Evolutionary conservation across 768 basidiomycete species (phyloP), one percentile per base, ranked within the genome.

Genomic region (Russula griseocarnosa): DNA sequence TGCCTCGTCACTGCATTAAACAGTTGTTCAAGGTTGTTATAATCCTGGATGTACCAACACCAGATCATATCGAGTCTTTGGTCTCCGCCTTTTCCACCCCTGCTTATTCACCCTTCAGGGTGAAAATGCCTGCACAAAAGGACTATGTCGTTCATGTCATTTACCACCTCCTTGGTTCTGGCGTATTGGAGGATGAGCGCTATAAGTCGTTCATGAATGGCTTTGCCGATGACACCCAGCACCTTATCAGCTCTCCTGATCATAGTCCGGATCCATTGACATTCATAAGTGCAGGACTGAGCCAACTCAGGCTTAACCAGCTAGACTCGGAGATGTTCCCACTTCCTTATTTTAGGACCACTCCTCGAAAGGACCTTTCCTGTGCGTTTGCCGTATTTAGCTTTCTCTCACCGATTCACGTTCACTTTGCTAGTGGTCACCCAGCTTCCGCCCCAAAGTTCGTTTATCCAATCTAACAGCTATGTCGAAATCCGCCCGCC

Each of bases 291-390:
- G 82, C 86, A 3, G 87, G 87, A 9, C 83, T 83, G 67, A 84
- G 84, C 66, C 88, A 91, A 65, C 79, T 92, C 22, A 82, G 85
- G 55, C 78, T 98, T 18, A 83, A 83, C 67, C 77, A 86, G 62
- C 77, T 96, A 28, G 92, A 96, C 68, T 66, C 80, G 1, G 73
- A 81, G 1, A 82, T 94, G 69, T 98, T 97, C 77, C 83, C 83
- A 0, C 70, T 88, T 16, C 89, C 87, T 0, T 76, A 84, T 62
- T 84, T 81, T 70, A 76, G 75, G 0, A 71, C 82, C 47, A 70
- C 72, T 0, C 73, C 84, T 13, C 69, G 73, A 46, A 79, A 75
- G 59, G 69, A 74, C 20, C 68, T 88, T 42, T 71, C 60, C 18
- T 46, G 79, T 77, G 55, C 32, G 60, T 36, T 46, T n/a, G n/a